A percentile compares a stretch with the other conserved stretches of the same genome.
phyloP scores from a whole-genome alignment of 2,329 filamentous ascomycete genomes.

The Sporothrix curviconia region DNA sequence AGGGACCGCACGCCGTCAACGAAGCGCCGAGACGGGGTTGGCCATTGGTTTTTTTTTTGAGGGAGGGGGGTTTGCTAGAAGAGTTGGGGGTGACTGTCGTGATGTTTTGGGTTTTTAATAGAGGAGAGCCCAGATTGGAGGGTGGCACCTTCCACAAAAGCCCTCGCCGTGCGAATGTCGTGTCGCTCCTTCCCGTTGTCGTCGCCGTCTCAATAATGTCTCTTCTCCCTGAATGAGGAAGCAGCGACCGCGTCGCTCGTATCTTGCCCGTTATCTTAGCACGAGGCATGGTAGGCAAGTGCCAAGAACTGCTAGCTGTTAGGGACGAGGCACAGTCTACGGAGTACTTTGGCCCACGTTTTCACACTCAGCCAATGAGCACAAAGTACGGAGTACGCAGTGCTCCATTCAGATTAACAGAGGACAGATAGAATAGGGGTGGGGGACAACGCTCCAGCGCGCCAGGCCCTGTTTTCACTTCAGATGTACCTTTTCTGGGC shows the following conservation, averaged over 20 bases:
- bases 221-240: background rate
- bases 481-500: too few relatives aligned
- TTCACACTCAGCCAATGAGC: background rate
- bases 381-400: too few relatives aligned
- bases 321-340: background rate
- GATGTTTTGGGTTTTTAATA: too few relatives aligned
- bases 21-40: background rate
- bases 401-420: too few relatives aligned
- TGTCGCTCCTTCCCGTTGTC: background rate
- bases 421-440: background rate
- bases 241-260: background rate
- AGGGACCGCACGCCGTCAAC: slow-evolving; percentile 7
- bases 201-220: background rate
- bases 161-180: too few relatives aligned
- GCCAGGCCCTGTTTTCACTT: too few relatives aligned
- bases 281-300: background rate
- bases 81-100: too few relatives aligned
- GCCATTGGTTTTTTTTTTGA: too few relatives aligned
- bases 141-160: too few relatives aligned
- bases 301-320: background rate
- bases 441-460: background rate
- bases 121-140: too few relatives aligned
- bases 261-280: slow-evolving; percentile 1
- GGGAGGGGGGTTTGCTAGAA: too few relatives aligned
- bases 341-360: background rate